Percentiles rank a stretch among this genome's conserved stretches.
These are phyloP conservation scores for Aaosphaeria pasadenensis DNA, from an alignment of 2,329 filamentous ascomycete genomes.

Conservation along the genomic window DNA sequence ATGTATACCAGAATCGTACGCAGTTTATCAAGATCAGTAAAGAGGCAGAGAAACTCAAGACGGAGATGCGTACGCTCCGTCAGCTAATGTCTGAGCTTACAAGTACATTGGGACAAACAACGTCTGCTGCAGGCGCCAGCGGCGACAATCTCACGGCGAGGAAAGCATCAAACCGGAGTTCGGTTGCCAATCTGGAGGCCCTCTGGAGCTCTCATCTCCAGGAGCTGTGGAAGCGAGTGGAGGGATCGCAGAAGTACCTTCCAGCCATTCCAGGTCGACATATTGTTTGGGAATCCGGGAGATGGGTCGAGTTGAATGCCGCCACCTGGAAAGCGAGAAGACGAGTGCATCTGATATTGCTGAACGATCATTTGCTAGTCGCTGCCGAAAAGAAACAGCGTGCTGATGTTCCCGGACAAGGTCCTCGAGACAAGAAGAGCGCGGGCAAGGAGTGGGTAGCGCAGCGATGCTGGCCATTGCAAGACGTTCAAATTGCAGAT, in stretches of 20 bases:
- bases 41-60: slow-evolving; percentile 95
- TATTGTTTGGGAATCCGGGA: slow-evolving; percentile 86
- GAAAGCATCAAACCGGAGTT: slow-evolving; percentile 77
- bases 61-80: slow-evolving; percentile 87
- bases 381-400: slow-evolving; percentile 94
- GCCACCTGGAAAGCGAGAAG: slow-evolving; percentile 93
- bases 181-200: slow-evolving; percentile 71
- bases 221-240: slow-evolving; percentile 93
- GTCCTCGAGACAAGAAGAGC: slow-evolving; percentile 39
- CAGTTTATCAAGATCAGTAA: slow-evolving; percentile 99
- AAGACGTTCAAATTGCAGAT: slow-evolving; percentile 91
- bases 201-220: slow-evolving; percentile 68
- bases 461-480: slow-evolving; percentile 88
- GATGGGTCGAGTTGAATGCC: slow-evolving; percentile 95
- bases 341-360: slow-evolving; percentile 83
- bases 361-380: slow-evolving; percentile 92
- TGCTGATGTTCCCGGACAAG: slow-evolving; percentile 59
- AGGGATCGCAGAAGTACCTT: slow-evolving; percentile 94
- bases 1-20: slow-evolving; percentile 92
- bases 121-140: slow-evolving; percentile 38
- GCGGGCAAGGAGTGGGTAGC: slow-evolving; percentile 71
- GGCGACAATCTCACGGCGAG: slow-evolving; percentile 43
- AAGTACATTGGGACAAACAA: slow-evolving; percentile 45
- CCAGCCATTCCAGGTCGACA: slow-evolving; percentile 89
- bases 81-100: slow-evolving; percentile 91